Base-by-base conservation (phyloP, 495 filamentous ascomycete genomes). In the Margaritispora aquatica region DNA sequence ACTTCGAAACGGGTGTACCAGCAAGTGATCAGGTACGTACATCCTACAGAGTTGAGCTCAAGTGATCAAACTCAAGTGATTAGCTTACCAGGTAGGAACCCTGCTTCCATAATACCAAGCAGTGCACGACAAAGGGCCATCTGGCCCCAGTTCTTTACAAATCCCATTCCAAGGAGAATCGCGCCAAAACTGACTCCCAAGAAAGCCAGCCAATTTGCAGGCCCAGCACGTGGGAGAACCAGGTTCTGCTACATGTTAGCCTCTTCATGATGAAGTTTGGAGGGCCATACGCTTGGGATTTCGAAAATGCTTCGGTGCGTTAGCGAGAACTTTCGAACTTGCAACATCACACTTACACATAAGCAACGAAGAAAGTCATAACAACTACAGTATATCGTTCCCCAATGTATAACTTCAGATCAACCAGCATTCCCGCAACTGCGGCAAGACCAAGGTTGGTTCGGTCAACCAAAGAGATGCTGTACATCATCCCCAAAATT, bases 1-100 rank as follows among this genome's bases (percentile, higher is more conserved):
- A 88, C 73, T 58, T 88, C 84, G 60, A 77, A 87, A 63, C 84
- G 68, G 3, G 79, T 80, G 63, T 87, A 87, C 84, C 84, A 87
- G 46, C 80, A 84, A 31, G 73, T 78, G 1, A 88, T 74, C 15
- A 87, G 70, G 63, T 86, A 88, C 1, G 83, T 80, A 51, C 80
- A 83, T 64, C 38, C 38, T 44, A 44, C 10, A n/a, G 8, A n/a
- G 17, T 10, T 44, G 3, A 44, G 38, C 15, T 10, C 38, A 8
- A 8, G 38, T 44, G 38, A 5, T 44, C 38, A 17, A 44, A 10
- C 3, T n/a, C 11, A 8, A 44, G 38, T 7, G 38, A 3, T 17
- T 44, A 44, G 29, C 15, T 10, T 44, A 44, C 79, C 61, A 19
- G 85, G 85, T 68, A 84, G 86, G 65, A 85, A 88, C 51, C 82